Percentiles rank a stretch among this genome's conserved stretches.
Conservation (phyloP, 2,329 filamentous ascomycete species). For the Talaromyces sp. region DNA sequence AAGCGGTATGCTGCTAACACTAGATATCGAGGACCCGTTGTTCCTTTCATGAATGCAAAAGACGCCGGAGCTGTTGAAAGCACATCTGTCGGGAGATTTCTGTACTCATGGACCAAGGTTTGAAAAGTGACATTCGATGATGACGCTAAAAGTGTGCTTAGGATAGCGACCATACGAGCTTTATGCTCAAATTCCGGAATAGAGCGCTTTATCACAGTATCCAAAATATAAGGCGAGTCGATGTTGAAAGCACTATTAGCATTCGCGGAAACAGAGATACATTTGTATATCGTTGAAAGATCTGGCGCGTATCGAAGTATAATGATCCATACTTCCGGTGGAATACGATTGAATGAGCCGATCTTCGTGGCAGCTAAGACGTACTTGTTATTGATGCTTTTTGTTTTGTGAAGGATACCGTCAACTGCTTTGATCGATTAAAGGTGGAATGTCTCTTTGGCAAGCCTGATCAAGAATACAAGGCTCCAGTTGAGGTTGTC, state of each 20-base stretch:
- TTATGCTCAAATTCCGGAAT: slow-evolving; percentile 2
- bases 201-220: slow-evolving; percentile 2
- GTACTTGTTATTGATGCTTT: too few species aligned
- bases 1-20: slow-evolving; percentile 4
- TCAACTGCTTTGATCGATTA: too few species aligned
- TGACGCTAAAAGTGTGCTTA: not conserved
- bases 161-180: slow-evolving; percentile 5
- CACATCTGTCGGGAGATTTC: not conserved
- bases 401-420: too few species aligned
- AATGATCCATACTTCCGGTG: not conserved
- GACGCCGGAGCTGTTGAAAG: slow-evolving; percentile 1
- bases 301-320: slow-evolving; percentile 1
- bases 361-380: not conserved
- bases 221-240: not conserved
- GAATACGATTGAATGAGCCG: not conserved
- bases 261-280: not conserved
- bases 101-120: not conserved
- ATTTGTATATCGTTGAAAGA: slow-evolving; percentile 7
- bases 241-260: slow-evolving; percentile 3
- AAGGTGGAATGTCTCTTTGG: too few species aligned
- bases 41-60: slow-evolving; percentile 4
- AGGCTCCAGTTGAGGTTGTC: too few species aligned
- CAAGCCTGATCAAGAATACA: too few species aligned
- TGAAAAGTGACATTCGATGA: not conserved
- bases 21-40: slow-evolving; percentile 4